Evolutionary conservation across 2,329 filamentous ascomycete species (phyloP).

Genomic region (Epichloe brachyelytri): DNA sequence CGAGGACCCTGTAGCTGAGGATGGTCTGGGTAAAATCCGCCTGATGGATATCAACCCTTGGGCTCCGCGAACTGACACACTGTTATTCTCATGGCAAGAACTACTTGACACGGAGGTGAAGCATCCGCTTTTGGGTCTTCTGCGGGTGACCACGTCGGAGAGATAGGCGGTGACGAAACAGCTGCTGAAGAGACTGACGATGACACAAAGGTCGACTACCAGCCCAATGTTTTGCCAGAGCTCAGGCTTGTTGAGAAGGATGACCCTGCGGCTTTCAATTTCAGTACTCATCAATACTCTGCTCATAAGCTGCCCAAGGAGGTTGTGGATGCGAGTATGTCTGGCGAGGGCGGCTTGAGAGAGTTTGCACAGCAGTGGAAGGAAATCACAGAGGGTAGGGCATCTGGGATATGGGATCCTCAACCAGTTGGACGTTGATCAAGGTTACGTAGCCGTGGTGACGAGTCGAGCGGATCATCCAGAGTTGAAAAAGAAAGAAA

Average conservation of each 20-base stretch:
- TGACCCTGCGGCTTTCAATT: constrained; percentile 80
- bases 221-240: constrained; percentile 55
- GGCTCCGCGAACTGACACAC: constrained; percentile 75
- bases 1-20: constrained; percentile 38
- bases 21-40: constrained; percentile 61
- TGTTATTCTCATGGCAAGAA: constrained; percentile 85
- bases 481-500: constrained; percentile 1
- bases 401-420: constrained; percentile 27
- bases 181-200: constrained; percentile 26
- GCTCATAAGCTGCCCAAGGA: constrained; percentile 93
- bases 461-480: not conserved
- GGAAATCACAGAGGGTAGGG: constrained; percentile 35
- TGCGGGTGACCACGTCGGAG: constrained; percentile 16
- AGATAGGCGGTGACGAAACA: constrained; percentile 21
- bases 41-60: constrained; percentile 93
- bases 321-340: constrained; percentile 60
- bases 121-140: constrained; percentile 38
- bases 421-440: constrained; percentile 7
- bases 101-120: constrained; percentile 60
- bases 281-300: constrained; percentile 76
- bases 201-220: constrained; percentile 31
- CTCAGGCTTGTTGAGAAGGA: constrained; percentile 70
- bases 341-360: constrained; percentile 61
- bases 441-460: not conserved
- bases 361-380: constrained; percentile 73